Evolutionary conservation across 805 yeast genomes (phyloP).

Genomic region (Ogataea pilisensis): DNA sequence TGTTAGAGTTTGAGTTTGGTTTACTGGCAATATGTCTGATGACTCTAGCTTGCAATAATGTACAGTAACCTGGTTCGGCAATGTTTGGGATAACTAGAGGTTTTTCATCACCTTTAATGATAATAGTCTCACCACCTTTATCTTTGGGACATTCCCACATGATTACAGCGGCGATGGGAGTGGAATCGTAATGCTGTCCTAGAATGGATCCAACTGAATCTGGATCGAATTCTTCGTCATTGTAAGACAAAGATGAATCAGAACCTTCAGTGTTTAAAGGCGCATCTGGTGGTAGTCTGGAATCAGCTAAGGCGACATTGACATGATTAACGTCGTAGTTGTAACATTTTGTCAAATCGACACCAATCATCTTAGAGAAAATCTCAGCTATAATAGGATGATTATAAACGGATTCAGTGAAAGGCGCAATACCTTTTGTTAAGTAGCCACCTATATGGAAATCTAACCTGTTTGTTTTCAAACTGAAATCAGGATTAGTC

Average conservation of each 20-base stretch:
- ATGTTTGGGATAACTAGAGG: constrained; percentile 22
- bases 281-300: constrained; percentile 10
- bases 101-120: constrained; percentile 39
- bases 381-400: constrained; percentile 48
- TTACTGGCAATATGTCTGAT: constrained; percentile 46
- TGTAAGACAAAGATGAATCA: constrained; percentile 10
- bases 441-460: constrained; percentile 48
- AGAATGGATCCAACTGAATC: constrained; percentile 37
- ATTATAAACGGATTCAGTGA: constrained; percentile 47
- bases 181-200: constrained; percentile 46
- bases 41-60: constrained; percentile 44
- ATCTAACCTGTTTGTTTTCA: constrained; percentile 34
- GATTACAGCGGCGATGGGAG: constrained; percentile 46
- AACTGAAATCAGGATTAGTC: constrained; percentile 29
- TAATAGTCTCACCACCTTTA: constrained; percentile 50
- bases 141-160: constrained; percentile 45
- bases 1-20: constrained; percentile 35
- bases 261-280: constrained; percentile 14
- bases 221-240: constrained; percentile 24
- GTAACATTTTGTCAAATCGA: constrained; percentile 40
- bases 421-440: constrained; percentile 35
- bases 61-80: constrained; percentile 46
- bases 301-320: constrained; percentile 40
- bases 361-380: constrained; percentile 47
- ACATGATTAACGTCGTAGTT: constrained; percentile 54